A percentile compares a stretch with the other conserved stretches of the same genome.
These are phyloP conservation scores for Gastroboletus turbinatus DNA, from an alignment of 1,284 basidiomycete genomes.

Conservation along the genomic window DNA sequence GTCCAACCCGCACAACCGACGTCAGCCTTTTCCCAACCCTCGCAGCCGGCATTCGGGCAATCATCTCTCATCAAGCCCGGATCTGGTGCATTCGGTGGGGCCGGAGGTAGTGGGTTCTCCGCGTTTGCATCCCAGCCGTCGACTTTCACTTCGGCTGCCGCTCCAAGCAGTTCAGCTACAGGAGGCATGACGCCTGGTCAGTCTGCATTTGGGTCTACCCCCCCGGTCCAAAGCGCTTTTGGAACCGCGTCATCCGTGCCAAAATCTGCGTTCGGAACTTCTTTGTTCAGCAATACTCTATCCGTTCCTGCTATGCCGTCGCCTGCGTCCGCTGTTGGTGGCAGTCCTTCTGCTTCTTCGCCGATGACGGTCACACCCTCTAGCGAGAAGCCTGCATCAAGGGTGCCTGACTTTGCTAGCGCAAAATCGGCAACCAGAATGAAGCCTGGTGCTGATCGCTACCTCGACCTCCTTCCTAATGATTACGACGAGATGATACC, in stretches of 20 bases:
- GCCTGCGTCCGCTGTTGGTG: slow-evolving; percentile 18
- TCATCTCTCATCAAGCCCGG: slow-evolving; percentile 32
- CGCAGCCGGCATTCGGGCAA: slow-evolving; percentile 39
- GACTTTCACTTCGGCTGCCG: slow-evolving; percentile 23
- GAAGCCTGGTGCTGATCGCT: slow-evolving; percentile 50
- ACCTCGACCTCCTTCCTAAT: slow-evolving; percentile 56
- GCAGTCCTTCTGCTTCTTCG: slow-evolving; percentile 29
- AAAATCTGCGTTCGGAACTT: slow-evolving; percentile 30
- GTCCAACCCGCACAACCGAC: slow-evolving; percentile 28
- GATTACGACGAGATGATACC: slow-evolving; percentile 58
- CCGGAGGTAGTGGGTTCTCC: slow-evolving; percentile 37
- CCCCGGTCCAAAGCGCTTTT: slow-evolving; percentile 28
- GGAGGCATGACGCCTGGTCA: slow-evolving; percentile 20
- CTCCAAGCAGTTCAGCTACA: slow-evolving; percentile 11
- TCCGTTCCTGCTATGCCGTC: slow-evolving; percentile 18
- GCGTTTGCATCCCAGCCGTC: slow-evolving; percentile 36
- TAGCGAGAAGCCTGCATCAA: slow-evolving; percentile 23
- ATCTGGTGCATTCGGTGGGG: slow-evolving; percentile 33
- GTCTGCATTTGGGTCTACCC: slow-evolving; percentile 32
- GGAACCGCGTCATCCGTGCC: slow-evolving; percentile 22
- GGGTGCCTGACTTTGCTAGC: slow-evolving; percentile 45
- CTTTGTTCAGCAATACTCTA: slow-evolving; percentile 10
- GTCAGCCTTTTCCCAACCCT: slow-evolving; percentile 44
- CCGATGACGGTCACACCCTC: slow-evolving; percentile 27
- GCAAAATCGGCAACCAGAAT: slow-evolving; percentile 39